A percentile compares a stretch with the other conserved stretches of the same genome.
Conservation (phyloP, 768 basidiomycete genomes). For the Lactifluus hygrophoroides region DNA sequence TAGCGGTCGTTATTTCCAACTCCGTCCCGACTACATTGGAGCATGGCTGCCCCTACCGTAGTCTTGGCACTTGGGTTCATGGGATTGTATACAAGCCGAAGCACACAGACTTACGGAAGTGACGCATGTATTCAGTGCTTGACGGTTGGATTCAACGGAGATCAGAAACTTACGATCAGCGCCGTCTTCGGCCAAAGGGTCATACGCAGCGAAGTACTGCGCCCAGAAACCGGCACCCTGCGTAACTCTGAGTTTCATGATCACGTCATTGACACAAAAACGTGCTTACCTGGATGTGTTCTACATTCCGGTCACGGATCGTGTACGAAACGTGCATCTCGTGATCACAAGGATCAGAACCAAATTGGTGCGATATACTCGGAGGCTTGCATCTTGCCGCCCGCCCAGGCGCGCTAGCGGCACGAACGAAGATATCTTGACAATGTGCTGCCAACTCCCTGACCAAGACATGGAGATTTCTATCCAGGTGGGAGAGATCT, state of each 20-base stretch:
- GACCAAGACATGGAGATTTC: constrained; percentile 58
- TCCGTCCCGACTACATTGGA: constrained; percentile 41
- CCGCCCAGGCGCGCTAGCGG: constrained; percentile 54
- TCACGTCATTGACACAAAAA: constrained; percentile 9
- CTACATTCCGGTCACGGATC: constrained; percentile 19
- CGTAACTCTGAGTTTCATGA: constrained; percentile 9
- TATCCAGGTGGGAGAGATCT: constrained; percentile 50
- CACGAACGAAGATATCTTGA: constrained; percentile 52
- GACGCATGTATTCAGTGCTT: constrained; percentile 10
- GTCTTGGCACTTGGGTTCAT: constrained; percentile 32
- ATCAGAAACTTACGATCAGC: constrained; percentile 37
- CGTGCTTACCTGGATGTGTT: constrained; percentile 19
- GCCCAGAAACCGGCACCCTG: constrained; percentile 5
- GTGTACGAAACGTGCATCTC: constrained; percentile 12
- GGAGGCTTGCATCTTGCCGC: constrained; percentile 33
- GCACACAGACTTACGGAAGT: constrained; percentile 42
- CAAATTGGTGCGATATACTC: constrained; percentile 19
- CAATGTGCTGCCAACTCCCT: constrained; percentile 54
- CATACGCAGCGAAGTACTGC: constrained; percentile 17
- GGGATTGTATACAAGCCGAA: constrained; percentile 42
- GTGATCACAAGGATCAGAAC: constrained; percentile 1
- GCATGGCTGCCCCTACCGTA: constrained; percentile 37
- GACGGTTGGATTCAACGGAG: constrained; percentile 15
- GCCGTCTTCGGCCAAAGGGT: constrained; percentile 25
- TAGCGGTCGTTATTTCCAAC: constrained; percentile 34